These are phyloP conservation scores for Paraphoma sp. DNA, from an alignment of 2,329 filamentous ascomycete genomes.

Conservation along the genomic window DNA sequence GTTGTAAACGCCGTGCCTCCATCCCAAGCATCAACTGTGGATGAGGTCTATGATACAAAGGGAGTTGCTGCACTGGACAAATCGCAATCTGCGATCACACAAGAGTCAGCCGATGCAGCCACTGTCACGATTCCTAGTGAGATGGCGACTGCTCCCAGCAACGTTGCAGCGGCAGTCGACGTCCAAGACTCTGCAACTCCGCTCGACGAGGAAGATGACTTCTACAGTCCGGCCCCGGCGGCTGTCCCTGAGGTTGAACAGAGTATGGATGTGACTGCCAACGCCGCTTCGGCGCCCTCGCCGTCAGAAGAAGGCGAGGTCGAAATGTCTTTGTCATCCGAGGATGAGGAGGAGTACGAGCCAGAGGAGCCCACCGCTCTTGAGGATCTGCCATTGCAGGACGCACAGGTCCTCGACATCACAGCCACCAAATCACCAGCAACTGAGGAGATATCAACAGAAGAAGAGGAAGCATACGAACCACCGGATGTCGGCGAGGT, in stretches of 20 bases:
- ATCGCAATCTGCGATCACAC: too few species aligned
- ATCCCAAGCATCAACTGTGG: background rate
- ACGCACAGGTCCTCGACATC: conserved; percentile 7
- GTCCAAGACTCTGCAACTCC: conserved; percentile 23
- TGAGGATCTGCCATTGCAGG: conserved; percentile 5
- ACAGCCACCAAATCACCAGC: conserved; percentile 9
- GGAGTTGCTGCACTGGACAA: too few species aligned
- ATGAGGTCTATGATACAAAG: background rate
- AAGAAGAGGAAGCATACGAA: conserved; percentile 41
- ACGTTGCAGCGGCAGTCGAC: background rate
- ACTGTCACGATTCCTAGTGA: background rate
- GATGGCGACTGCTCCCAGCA: too few species aligned
- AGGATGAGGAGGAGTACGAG: conserved; percentile 41
- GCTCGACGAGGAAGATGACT: conserved; percentile 43
- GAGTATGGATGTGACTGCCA: background rate
- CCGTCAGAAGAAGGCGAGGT: conserved; percentile 42
- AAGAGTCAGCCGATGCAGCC: too few species aligned
- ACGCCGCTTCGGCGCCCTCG: conserved; percentile 12
- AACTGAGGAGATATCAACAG: conserved; percentile 23
- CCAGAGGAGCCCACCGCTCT: conserved; percentile 29
- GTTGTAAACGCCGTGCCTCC: background rate
- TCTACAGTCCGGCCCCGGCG: conserved; percentile 41
- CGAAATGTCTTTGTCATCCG: conserved; percentile 42
- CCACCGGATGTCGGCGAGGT: conserved; percentile 38
- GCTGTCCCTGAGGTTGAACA: background rate